Base-by-base conservation (phyloP, 1,284 basidiomycete genomes). In the Meira miltonrushii region DNA sequence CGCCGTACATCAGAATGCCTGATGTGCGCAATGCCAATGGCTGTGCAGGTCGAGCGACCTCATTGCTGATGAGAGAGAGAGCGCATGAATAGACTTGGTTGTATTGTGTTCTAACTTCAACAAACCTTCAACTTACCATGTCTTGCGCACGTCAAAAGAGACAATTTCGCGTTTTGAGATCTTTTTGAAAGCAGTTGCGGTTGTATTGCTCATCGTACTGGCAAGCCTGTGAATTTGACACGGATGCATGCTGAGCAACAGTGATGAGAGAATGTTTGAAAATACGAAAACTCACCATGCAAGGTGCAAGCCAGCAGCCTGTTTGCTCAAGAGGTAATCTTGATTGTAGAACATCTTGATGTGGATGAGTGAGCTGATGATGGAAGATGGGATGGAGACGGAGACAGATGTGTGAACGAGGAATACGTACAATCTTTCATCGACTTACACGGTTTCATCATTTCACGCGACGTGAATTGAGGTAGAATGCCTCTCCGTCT, bases 1-100 rank as follows among this genome's bases (percentile, higher is more conserved):
- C 56, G 0, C 72, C 72, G 39, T 49, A 73, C 64, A 74, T 46
- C 21, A 74, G 60, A 47, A 72, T 66, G 25, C 59, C 59, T 8
- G 64, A 66, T 6, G 72, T 59, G 8, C 72, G 71, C 19, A 74
- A 55, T 0, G 72, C 71, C 25, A 74, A 60, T 6, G 71, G 71
- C 53, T 71, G 65, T 2, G 52, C 25, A 1, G 72, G 72, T 0
- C 39, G 15, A 1, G 48, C 41, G 15, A 74, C 48, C 46, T 37
- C 46, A 15, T 40, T 28, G 41, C 63, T 65, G 43, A 13, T 21
- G 13, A 17, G 13, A 23, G 33, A 28, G 21, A 28, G n/a, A 33
- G n/a, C 13, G 53, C 3, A 21, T 10, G 25, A 57, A 38, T 2
- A 25, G 8, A 9, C 19, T 28, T 8, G 2, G n/a, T 4, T 44